These are phyloP conservation scores for Rhododendron henanense DNA, from an alignment of 148 eudicot genomes.

Conservation along the genomic window DNA sequence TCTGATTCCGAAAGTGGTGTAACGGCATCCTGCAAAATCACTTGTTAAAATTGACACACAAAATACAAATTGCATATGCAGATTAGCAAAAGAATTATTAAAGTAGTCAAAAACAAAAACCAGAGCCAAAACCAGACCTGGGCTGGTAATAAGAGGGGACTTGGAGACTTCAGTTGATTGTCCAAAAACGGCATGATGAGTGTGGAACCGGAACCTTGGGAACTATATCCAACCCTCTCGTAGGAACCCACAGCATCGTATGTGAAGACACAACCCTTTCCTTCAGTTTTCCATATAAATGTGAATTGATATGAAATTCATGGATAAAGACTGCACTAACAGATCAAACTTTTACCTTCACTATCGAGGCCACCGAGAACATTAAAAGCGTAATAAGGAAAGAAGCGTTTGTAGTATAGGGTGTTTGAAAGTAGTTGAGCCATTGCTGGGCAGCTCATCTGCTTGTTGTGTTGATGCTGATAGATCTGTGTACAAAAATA, in stretches of 20 bases:
- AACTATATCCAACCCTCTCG: conserved; percentile 93
- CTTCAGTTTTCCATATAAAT: conserved; percentile 34
- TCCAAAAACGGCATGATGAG: conserved; percentile 95
- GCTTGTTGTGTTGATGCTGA: conserved; percentile 96
- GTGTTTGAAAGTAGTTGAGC: conserved; percentile 96
- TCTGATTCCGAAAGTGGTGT: conserved; percentile 86
- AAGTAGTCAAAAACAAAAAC: conserved; percentile 3
- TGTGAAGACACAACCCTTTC: conserved; percentile 95
- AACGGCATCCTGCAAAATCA: conserved; percentile 68
- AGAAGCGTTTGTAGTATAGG: conserved; percentile 94
- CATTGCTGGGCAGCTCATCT: conserved; percentile 98
- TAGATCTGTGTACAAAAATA: conserved; percentile 46
- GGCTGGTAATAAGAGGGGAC: conserved; percentile 88
- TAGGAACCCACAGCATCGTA: conserved; percentile 99
- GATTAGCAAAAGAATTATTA: neutral
- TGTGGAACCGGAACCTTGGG: conserved; percentile 95
- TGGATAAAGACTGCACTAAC: neutral
- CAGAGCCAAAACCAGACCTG: conserved; percentile 34
- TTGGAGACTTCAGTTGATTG: conserved; percentile 97
- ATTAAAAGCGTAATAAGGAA: conserved; percentile 90
- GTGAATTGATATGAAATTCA: neutral
- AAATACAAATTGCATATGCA: neutral
- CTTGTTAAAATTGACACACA: neutral
- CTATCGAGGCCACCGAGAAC: conserved; percentile 90
- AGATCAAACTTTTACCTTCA: conserved; percentile 48